A percentile compares a stretch with the other conserved stretches of the same genome.
Evolutionary conservation across 805 yeast species (phyloP).

Genomic region (Metschnikowia santaceciliae): DNA sequence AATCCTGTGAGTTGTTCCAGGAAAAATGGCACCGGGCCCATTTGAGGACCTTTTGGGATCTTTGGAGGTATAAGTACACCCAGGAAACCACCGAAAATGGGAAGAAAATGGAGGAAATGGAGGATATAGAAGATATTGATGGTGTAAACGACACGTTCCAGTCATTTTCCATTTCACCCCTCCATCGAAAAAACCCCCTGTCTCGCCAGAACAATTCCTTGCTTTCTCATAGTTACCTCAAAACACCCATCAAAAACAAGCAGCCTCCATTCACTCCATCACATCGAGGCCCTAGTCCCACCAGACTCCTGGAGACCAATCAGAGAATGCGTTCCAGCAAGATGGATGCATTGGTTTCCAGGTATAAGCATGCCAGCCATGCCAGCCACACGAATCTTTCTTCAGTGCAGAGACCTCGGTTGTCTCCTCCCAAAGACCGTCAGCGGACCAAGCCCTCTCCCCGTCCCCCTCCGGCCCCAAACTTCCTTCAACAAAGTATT

Average conservation of each 20-base stretch:
- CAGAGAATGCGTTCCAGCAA: conserved; percentile 30
- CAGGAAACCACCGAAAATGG: not conserved
- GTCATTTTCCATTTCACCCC: conserved; percentile 1
- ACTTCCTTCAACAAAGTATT: not conserved
- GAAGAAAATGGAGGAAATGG: conserved; percentile 6
- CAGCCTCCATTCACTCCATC: conserved; percentile 20
- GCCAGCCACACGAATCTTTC: conserved; percentile 6
- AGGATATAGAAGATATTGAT: not conserved
- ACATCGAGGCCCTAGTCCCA: conserved; percentile 26
- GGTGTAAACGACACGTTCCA: not conserved
- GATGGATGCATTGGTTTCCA: conserved; percentile 31
- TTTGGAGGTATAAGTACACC: conserved; percentile 31
- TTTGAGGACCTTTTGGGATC: conserved; percentile 29
- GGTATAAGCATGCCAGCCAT: conserved; percentile 22
- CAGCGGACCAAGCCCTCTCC: too few species aligned
- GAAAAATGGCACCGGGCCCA: conserved; percentile 30
- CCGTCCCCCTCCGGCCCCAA: conserved; percentile 12
- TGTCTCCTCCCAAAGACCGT: not conserved
- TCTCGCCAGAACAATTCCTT: not conserved
- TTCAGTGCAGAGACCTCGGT: not conserved
- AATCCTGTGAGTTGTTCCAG: conserved; percentile 31
- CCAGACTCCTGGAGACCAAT: conserved; percentile 38
- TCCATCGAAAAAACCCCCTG: not conserved
- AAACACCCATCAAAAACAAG: conserved; percentile 34
- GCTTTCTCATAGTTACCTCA: conserved; percentile 22